Evolutionary conservation across 2,329 filamentous ascomycete species (phyloP), one percentile per base, ranked within the genome.

Genomic region (Tolypocladium inflatum): DNA sequence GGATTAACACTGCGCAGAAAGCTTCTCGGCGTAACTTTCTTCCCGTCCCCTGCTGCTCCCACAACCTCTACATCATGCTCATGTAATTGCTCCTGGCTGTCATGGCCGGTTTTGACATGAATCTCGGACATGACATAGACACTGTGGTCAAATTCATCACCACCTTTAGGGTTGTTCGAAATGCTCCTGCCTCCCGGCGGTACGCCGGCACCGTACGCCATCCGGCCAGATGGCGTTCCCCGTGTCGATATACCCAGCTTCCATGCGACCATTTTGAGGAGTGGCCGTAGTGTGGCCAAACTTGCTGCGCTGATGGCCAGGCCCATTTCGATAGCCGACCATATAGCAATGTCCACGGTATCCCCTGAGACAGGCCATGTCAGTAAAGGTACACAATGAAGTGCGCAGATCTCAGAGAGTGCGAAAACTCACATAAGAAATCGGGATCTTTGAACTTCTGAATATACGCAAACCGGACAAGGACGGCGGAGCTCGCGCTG

Each of bases 231-330:
- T 8, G 23, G 11, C 1, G 61, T 54, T 41, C 51, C 39, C 42
- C 19, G 42, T 2, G 62, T 62, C 48, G 62, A 60, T 50, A 70
- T 57, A 55, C 68, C 68, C 51, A 78, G 59, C 57, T 64, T 70
- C 55, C 64, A 66, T 55, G 65, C 67, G 48, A 76, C 51, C 33
- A 63, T 38, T 57, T 71, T 72, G 60, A 74, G 58, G 1, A 81
- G 68, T 0, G 78, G 79, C 0, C 76, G 74, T 7, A 80, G 68
- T 0, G 78, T 79, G 7, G 77, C 75, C 8, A 78, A 71, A 30
- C 73, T 74, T n/a, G 75, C 76, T 9, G 78, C 78, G 8, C 74
- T 74, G 61, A 81, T 75, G 54, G 77, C 76, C 1, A 81, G 70
- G 15, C 75, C 76, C 41, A 75, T 69, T 57, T 81, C 79, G 8